These are phyloP conservation scores for Oryza brachyantha DNA, from an alignment of 176 grass and related monocot genomes.

Conservation along the genomic window DNA sequence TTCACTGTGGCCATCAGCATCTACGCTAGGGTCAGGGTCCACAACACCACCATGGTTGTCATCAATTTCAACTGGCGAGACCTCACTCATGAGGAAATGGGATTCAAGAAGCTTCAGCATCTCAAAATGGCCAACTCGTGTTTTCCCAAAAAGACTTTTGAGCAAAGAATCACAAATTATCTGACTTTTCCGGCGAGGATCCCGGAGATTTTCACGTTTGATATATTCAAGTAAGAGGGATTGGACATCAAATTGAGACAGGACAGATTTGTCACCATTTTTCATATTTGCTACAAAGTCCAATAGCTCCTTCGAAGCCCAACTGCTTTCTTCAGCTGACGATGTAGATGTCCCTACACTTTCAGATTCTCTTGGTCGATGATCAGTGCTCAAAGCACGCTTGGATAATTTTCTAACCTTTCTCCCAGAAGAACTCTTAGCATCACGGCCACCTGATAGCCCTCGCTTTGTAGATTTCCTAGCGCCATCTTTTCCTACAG, in stretches of 20 bases:
- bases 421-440: constrained; percentile 41
- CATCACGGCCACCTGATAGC: constrained; percentile 21
- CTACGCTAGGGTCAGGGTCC: constrained; percentile 77
- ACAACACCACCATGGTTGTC: constrained; percentile 96
- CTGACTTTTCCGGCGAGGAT: constrained; percentile 76
- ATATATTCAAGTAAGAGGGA: constrained; percentile 81
- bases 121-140: constrained; percentile 90
- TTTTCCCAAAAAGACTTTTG: constrained; percentile 71
- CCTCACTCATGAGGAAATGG: constrained; percentile 70
- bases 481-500: constrained; percentile 34
- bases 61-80: constrained; percentile 50
- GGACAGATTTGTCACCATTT: constrained; percentile 74
- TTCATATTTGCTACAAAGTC: constrained; percentile 79
- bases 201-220: constrained; percentile 71
- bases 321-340: constrained; percentile 47
- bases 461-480: constrained; percentile 39
- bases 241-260: constrained; percentile 86
- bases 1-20: constrained; percentile 79
- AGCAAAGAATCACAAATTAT: constrained; percentile 94
- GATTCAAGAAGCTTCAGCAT: constrained; percentile 99
- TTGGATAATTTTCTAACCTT: constrained; percentile 56
- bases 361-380: constrained; percentile 53
- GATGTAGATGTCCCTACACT: constrained; percentile 61
- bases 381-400: constrained; percentile 41
- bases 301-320: constrained; percentile 91